Base-by-base conservation (phyloP, 495 filamentous ascomycete species). In the Hypoxylon lenormandii region DNA sequence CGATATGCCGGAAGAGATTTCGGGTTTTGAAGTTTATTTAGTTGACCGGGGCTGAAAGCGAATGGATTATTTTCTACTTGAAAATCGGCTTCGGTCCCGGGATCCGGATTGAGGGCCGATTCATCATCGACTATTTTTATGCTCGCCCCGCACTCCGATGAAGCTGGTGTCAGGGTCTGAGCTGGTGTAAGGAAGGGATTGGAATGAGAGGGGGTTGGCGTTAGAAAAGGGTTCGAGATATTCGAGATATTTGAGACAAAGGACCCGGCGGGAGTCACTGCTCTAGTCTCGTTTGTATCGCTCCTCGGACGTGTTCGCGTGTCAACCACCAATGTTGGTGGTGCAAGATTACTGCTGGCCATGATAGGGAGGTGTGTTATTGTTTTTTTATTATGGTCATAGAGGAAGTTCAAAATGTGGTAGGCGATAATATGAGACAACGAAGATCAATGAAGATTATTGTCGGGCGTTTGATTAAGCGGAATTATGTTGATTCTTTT, bases 1-100 rank as follows among this genome's bases (percentile, higher is more conserved):
- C 88, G 86, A 62, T 96, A 92, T 0, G 91, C 92, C 45, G 83
- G 81, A 50, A 93, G 80, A 64, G 83, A 93, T 79, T 96, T 97
- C 0, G 93, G 93, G 57, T 93, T 93, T 38, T 90, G 78, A 7
- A 96, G 74, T 74, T 94, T 96, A 53, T 84, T 87, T 69, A 96
- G 72, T 49, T 94, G 92, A 0, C 93, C 92, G 0, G 91, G 92
- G 1, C 90, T 87, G 64, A 92, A 95, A 0, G 91, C 92, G 60
- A 96, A 96, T 38, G 82, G 87, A 75, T 96, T 96, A 59, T 94
- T 83, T 21, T 87, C 82, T 11, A 92, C 89, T 30, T 86, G 63
- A 68, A 94, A 96, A 67, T 92, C 91, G 1, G 73, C 78, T 70
- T 93, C 90, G 0, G 85, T 90, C 8, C 89, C 87, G 5, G 87